A percentile compares a stretch with the other conserved stretches of the same genome.
These are phyloP conservation scores for Fomitopsis schrenkii DNA, from an alignment of 1,284 basidiomycete genomes.

Conservation along the genomic window DNA sequence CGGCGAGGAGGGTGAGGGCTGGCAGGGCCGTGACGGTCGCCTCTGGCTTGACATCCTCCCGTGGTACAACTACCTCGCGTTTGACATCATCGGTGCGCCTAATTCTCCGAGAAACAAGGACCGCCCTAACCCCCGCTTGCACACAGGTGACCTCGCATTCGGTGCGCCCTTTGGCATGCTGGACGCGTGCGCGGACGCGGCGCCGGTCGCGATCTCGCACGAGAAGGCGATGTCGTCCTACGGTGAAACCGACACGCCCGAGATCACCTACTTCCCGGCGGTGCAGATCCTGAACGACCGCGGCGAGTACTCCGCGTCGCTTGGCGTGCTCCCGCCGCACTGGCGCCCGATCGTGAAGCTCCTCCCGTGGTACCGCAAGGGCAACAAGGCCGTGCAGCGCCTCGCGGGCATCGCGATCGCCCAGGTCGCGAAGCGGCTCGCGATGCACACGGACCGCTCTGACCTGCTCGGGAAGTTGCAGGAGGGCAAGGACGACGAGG, in stretches of 20 bases:
- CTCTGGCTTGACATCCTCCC: constrained; percentile 75
- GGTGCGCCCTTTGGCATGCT: constrained; percentile 92
- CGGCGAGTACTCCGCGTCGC: constrained; percentile 82
- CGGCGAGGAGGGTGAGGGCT: constrained; percentile 63
- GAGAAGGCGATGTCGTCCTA: constrained; percentile 54
- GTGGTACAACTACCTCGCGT: constrained; percentile 81
- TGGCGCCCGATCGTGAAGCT: constrained; percentile 61
- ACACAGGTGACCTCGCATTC: constrained; percentile 75
- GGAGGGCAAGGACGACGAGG: constrained; percentile 72
- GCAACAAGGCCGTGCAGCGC: constrained; percentile 65
- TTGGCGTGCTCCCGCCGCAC: constrained; percentile 76
- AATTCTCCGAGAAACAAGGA: neutral
- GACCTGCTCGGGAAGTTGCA: constrained; percentile 83
- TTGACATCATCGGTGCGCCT: constrained; percentile 71
- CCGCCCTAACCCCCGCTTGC: neutral
- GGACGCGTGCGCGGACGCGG: constrained; percentile 67
- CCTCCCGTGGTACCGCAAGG: constrained; percentile 75
- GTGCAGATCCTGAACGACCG: constrained; percentile 87
- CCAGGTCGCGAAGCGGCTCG: constrained; percentile 73
- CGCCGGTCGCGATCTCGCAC: constrained; percentile 51
- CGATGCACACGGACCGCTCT: constrained; percentile 58
- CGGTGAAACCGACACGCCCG: constrained; percentile 38
- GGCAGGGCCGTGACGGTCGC: constrained; percentile 54
- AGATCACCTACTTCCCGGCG: constrained; percentile 69
- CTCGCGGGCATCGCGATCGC: constrained; percentile 82